Evolutionary conservation across 306 rosid species (phyloP), one percentile per base, ranked within the genome.

Genomic region (Fragaria nilgerrensis): DNA sequence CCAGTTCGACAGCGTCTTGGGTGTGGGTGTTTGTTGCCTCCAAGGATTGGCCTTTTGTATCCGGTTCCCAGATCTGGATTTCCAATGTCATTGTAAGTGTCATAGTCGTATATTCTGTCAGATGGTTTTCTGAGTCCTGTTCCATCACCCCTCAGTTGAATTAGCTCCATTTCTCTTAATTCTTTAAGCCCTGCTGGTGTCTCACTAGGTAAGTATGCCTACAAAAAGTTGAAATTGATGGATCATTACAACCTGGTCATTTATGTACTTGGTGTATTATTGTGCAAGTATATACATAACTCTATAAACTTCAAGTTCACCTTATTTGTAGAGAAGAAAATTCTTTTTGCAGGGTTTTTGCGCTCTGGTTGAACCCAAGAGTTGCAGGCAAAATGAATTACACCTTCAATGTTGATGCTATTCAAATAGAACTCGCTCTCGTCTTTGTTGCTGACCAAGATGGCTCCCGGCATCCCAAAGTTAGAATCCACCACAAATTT

Each of bases 391-490:
- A 88, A 78, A 56, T 71, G 75, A 70, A 73, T 34, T 50, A 25
- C 39, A 20, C 73, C 73, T 45, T 55, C 56, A 45, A 84, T 47
- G 79, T 12, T 41, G 66, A 86, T 67, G 84, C 72, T 82, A 58
- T 86, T 79, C 77, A 88, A 27, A 74, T 75, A 88, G 70, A 85
- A 77, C 69, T 88, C 91, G 1, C 1, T 41, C 7, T 82, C 84
- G 25, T 72, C 80, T 12, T 11, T 55, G 45, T 86, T 88, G 11
- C 43, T 36, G 6, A 80, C 75, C 0, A 75, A 44, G 47, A 85
- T 69, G 66, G 86, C 91, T 14, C 84, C 89, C 20, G 91, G 88
- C 29, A 69, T 70, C n/a, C 85, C 89, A 70, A 84, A 88, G 52
- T 84, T 78, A 17, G 85, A 66, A 45, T 86, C 89, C 49, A 85